Conservation (phyloP, 768 basidiomycete species). For the Suillus alpinus region DNA sequence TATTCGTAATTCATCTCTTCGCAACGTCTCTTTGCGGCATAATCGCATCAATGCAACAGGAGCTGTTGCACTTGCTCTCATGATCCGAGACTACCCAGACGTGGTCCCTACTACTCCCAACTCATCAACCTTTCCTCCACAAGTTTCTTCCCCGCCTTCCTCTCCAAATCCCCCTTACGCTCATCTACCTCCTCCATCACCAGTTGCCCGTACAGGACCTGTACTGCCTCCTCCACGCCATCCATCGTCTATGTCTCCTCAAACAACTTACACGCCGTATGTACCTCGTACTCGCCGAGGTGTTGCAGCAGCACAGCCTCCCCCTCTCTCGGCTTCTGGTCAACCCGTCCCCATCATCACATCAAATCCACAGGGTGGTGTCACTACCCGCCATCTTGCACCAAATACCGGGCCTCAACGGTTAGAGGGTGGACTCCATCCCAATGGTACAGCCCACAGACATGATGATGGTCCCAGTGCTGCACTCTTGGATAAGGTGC, state of each 20-base stretch:
- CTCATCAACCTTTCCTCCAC: slow-evolving; percentile 5
- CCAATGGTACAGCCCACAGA: slow-evolving; percentile 3
- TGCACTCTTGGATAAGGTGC: slow-evolving; percentile 82
- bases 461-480: slow-evolving; percentile 56
- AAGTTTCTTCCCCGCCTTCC: slow-evolving; percentile 30
- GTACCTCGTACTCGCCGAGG: slow-evolving; percentile 63
- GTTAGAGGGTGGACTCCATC: background rate
- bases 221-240: slow-evolving; percentile 50
- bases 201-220: slow-evolving; percentile 35
- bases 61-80: slow-evolving; percentile 88
- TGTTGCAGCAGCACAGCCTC: slow-evolving; percentile 25
- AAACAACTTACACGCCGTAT: slow-evolving; percentile 83
- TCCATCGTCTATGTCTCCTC: slow-evolving; percentile 43
- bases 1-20: slow-evolving; percentile 78
- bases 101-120: slow-evolving; percentile 37
- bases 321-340: slow-evolving; percentile 38
- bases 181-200: slow-evolving; percentile 15
- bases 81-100: slow-evolving; percentile 97
- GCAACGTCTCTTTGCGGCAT: slow-evolving; percentile 86
- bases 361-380: slow-evolving; percentile 51
- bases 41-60: slow-evolving; percentile 85
- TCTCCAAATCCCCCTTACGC: slow-evolving; percentile 31
- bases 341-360: slow-evolving; percentile 71
- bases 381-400: slow-evolving; percentile 44
- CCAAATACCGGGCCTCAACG: slow-evolving; percentile 8